Base-by-base conservation (phyloP, 768 basidiomycete genomes). In the Pisolithus orientalis region DNA sequence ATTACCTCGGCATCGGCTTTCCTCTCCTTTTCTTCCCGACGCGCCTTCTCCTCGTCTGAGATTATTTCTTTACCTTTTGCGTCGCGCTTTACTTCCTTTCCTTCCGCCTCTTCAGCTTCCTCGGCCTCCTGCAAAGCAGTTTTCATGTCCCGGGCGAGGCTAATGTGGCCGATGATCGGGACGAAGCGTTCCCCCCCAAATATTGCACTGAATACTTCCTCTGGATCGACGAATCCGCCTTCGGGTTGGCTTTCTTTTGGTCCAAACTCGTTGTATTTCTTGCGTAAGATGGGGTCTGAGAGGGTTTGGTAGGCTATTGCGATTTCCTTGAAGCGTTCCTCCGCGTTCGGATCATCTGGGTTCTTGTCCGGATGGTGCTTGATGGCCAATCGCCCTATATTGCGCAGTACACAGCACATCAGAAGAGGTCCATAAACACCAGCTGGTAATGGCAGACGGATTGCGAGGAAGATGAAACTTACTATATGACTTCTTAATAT, bases 321-420 rank as follows among this genome's bases (percentile, higher is more conserved):
- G 56, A 95, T 92, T 57, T 87, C 79, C 63, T 92, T 92, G 76
- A 93, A 93, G n/a, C 82, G 79, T 54, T 90, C 90, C 61, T 89
- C 90, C 0, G 93, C 90, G 25, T 75, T 68, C 0, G 90, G 91
- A 67, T 94, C 91, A 61, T 87, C 83, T 1, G 82, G 90, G 64
- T 94, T 93, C 76, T 94, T 94, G 78, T 94, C 91, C 0, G 91
- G 91, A 65, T 93, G 91, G 61, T 86, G 83, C 67, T 92, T 92
- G 70, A 95, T 93, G 2, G 92, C 92, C 47, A 91, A 75, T 6
- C 86, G 80, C 42, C 88, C 86, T 90, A 51, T 25, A 49, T 7
- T 31, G 42, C 42, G 27, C 10, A 44, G 31, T 11, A 31, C 31
- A 55, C 39, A 54, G 44, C n/a, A 48, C 44, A 25, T 10, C 25